These are phyloP conservation scores for Trichoderma arundinaceum DNA, from an alignment of 2,329 filamentous ascomycete genomes.

Conservation along the genomic window DNA sequence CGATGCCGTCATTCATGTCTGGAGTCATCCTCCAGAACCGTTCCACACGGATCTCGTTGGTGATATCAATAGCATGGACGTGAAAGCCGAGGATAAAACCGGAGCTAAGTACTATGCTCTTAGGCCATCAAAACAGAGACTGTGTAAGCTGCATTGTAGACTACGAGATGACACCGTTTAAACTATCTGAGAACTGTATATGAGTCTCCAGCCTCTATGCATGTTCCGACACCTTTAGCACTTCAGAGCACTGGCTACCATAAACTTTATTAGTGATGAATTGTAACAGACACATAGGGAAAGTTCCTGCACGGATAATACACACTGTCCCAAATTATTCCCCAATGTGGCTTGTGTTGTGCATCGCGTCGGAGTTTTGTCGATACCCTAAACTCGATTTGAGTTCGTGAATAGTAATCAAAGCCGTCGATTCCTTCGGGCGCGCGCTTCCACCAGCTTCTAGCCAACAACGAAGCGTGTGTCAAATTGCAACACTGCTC, in stretches of 20 bases:
- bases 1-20: slow-evolving; percentile 39
- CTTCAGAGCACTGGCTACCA: no score
- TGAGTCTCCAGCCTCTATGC: no score
- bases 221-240: no score
- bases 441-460: slow-evolving; percentile 11
- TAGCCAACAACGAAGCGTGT: neutral
- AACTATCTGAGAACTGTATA: neutral
- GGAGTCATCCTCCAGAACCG: slow-evolving; percentile 38
- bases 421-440: neutral
- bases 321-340: neutral
- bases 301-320: no score
- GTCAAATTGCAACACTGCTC: neutral
- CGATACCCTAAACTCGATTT: slow-evolving; percentile 26
- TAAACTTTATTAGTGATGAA: no score
- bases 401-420: slow-evolving; percentile 25
- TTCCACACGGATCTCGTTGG: slow-evolving; percentile 34
- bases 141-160: slow-evolving; percentile 32
- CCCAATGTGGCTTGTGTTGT: neutral
- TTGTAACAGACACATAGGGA: no score
- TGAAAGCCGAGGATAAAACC: slow-evolving; percentile 27
- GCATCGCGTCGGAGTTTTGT: slow-evolving; percentile 9
- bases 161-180: neutral
- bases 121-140: slow-evolving; percentile 29
- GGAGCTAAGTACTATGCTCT: slow-evolving; percentile 31
- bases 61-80: slow-evolving; percentile 29